These are phyloP conservation scores for Ogataea parapolymorpha DNA, from an alignment of 805 yeast species.

Conservation along the genomic window DNA sequence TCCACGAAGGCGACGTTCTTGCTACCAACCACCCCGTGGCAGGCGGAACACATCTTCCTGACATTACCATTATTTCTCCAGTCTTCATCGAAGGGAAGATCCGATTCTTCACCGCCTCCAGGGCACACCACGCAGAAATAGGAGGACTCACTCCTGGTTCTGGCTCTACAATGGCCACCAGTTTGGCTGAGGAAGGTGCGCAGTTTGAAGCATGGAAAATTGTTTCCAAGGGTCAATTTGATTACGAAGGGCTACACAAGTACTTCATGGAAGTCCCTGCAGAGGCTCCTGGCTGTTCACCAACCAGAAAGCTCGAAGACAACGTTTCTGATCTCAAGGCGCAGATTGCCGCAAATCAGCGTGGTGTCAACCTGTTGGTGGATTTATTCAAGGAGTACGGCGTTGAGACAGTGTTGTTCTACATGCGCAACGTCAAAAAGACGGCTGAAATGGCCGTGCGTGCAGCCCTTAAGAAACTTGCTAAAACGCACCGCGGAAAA, in stretches of 20 bases:
- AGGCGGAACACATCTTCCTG: constrained; percentile 49
- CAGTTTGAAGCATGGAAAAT: constrained; percentile 51
- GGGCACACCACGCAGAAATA: constrained; percentile 64
- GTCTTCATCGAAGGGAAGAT: constrained; percentile 46
- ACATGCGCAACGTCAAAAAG: constrained; percentile 45
- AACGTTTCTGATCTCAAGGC: constrained; percentile 50
- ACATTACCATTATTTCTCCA: constrained; percentile 56
- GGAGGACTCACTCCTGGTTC: constrained; percentile 59
- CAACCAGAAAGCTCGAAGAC: constrained; percentile 53
- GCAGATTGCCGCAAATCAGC: constrained; percentile 49
- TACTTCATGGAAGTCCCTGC: constrained; percentile 48
- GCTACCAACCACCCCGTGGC: constrained; percentile 43
- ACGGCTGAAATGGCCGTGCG: constrained; percentile 48
- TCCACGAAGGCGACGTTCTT: constrained; percentile 44
- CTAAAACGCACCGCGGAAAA: constrained; percentile 37
- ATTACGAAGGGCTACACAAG: constrained; percentile 47
- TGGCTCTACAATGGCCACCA: constrained; percentile 52
- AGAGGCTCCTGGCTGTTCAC: constrained; percentile 47
- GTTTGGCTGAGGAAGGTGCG: constrained; percentile 55
- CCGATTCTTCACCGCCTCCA: constrained; percentile 52
- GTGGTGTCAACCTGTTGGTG: constrained; percentile 44
- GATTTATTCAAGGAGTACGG: constrained; percentile 44
- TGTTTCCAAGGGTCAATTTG: constrained; percentile 47
- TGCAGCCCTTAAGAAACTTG: constrained; percentile 33
- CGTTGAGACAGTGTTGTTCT: constrained; percentile 40